Conservation (phyloP, 23 red algal species). For the Gracilariopsis chorda region DNA sequence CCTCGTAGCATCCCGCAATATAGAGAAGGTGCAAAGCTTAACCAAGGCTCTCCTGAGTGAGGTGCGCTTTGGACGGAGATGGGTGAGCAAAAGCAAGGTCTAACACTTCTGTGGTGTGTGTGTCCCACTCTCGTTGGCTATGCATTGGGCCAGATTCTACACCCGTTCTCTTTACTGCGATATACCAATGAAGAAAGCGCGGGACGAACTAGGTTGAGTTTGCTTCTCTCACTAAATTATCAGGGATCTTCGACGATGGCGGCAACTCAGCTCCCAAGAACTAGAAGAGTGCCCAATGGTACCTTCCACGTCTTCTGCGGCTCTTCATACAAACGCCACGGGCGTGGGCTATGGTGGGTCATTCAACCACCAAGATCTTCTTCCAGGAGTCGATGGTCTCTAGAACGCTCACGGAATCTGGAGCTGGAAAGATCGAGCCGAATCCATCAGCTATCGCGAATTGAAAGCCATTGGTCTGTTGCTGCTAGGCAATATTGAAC, state of each 20-base stretch:
- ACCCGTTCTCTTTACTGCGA: background rate
- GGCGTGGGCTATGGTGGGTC: background rate
- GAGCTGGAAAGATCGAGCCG: background rate
- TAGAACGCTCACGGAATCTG: background rate
- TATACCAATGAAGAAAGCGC: background rate
- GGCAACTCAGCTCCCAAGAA: background rate
- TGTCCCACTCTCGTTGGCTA: background rate
- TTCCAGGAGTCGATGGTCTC: background rate
- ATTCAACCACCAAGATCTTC: background rate
- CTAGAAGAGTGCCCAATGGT: background rate
- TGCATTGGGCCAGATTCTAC: conserved; percentile 11
- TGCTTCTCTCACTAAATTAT: background rate
- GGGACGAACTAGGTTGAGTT: background rate
- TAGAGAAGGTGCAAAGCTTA: background rate
- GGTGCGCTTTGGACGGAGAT: background rate
- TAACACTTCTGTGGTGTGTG: background rate
- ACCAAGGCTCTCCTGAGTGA: background rate
- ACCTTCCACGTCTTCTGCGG: background rate
- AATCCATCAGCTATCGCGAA: background rate
- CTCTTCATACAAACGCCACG: background rate
- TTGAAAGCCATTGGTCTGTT: background rate
- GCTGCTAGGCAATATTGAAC: background rate
- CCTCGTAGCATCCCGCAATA: no score
- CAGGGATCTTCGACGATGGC: background rate
- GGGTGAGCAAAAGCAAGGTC: background rate